Evolutionary conservation across 73 alveolate genomes (phyloP).

Genomic region (Breviolum minutum): DNA sequence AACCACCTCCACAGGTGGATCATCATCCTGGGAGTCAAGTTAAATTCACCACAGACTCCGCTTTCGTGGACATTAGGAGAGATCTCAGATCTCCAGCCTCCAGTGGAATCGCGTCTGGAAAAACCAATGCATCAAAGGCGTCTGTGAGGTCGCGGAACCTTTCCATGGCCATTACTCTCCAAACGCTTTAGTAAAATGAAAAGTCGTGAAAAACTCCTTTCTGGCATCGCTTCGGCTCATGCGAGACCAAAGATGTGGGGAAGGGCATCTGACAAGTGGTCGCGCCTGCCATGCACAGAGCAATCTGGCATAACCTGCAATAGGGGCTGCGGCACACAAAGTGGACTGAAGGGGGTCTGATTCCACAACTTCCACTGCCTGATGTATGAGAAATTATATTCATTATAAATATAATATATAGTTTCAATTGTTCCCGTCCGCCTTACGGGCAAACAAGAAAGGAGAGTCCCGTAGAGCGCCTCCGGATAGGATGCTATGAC

Average conservation of each 20-base stretch:
- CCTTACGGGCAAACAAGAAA: conserved; percentile 86
- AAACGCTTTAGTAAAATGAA: no score
- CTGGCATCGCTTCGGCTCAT: no score
- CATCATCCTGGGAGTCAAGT: neutral
- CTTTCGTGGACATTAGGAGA: neutral
- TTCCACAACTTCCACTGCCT: no score
- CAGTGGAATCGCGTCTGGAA: conserved; percentile 2
- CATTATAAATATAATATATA: no score
- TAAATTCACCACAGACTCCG: neutral
- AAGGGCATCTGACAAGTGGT: neutral
- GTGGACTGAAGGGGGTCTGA: no score
- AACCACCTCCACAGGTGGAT: neutral
- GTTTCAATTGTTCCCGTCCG: neutral
- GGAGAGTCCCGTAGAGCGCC: conserved; percentile 72
- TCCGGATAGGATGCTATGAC: neutral
- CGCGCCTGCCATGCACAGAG: neutral
- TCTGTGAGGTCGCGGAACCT: conserved; percentile 34
- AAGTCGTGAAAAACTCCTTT: no score
- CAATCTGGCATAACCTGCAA: conserved; percentile 11
- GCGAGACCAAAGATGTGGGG: no score
- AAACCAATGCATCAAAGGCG: conserved; percentile 16
- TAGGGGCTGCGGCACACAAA: no score
- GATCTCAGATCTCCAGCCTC: neutral
- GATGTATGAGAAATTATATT: no score
- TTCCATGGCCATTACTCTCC: no score